Conservation (phyloP, 1,284 basidiomycete genomes). For the Boletus semigastroideus region DNA sequence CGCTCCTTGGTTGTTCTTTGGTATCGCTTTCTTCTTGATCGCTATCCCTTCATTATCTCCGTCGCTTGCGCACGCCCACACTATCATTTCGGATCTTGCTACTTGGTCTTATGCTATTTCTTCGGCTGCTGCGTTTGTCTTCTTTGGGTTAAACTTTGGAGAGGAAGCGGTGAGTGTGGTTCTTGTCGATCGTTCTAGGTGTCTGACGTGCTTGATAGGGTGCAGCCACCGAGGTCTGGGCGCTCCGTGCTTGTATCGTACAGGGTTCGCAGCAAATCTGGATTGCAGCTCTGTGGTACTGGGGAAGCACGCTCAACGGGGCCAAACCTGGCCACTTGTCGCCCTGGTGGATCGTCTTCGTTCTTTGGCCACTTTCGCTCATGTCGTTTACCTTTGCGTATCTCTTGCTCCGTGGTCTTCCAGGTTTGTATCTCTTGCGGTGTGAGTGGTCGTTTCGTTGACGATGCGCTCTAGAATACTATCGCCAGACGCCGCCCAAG, state of each 20-base stretch:
- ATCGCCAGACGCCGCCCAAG: slow-evolving; percentile 86
- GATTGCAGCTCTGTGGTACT: slow-evolving; percentile 93
- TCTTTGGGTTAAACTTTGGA: slow-evolving; percentile 94
- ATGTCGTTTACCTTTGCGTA: slow-evolving; percentile 78
- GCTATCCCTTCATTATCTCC: slow-evolving; percentile 77
- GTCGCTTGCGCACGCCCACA: slow-evolving; percentile 61
- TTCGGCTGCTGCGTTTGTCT: slow-evolving; percentile 85
- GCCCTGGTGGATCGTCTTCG: slow-evolving; percentile 82
- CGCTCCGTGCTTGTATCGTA: slow-evolving; percentile 83
- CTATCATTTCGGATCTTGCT: slow-evolving; percentile 70
- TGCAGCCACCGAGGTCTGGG: slow-evolving; percentile 91
- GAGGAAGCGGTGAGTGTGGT: slow-evolving; percentile 76
- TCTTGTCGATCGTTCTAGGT: neutral
- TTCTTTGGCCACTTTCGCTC: slow-evolving; percentile 81
- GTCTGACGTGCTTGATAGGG: slow-evolving; percentile 46
- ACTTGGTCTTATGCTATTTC: slow-evolving; percentile 90
- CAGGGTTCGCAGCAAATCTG: slow-evolving; percentile 93
- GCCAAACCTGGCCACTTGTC: slow-evolving; percentile 47
- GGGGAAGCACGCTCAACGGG: slow-evolving; percentile 79
- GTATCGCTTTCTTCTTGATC: slow-evolving; percentile 85
- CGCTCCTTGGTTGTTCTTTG: slow-evolving; percentile 87
- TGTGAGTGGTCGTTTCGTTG: neutral
- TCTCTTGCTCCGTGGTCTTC: slow-evolving; percentile 81
- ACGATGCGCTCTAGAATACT: slow-evolving; percentile 58
- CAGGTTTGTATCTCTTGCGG: slow-evolving; percentile 51